These are phyloP conservation scores for Diplodia corticola DNA, from an alignment of 2,329 filamentous ascomycete genomes.

Conservation along the genomic window DNA sequence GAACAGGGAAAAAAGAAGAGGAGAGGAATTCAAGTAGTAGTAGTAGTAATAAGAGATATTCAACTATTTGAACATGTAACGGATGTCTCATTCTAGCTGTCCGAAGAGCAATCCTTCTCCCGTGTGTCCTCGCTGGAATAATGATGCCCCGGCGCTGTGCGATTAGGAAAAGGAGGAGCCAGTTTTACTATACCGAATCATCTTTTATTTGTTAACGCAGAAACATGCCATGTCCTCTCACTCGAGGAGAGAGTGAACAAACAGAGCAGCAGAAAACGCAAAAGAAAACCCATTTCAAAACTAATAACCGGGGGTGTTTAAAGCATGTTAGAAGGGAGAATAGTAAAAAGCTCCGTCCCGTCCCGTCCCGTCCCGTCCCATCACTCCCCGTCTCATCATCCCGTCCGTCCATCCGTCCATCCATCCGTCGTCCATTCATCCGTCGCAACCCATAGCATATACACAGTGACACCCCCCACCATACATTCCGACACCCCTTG, in stretches of 20 bases:
- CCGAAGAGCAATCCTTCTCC: neutral
- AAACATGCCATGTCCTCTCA: neutral
- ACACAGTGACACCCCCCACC: slow-evolving; percentile 1
- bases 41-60: neutral
- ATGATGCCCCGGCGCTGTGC: neutral
- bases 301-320: slow-evolving; percentile 1
- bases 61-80: neutral
- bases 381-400: neutral
- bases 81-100: neutral
- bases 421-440: neutral
- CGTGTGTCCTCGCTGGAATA: neutral
- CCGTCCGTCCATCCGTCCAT: neutral
- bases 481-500: neutral
- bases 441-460: too few species aligned
- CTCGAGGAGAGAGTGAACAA: neutral
- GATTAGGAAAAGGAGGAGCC: neutral
- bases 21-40: too few species aligned
- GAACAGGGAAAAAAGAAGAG: neutral
- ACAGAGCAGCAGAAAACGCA: neutral
- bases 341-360: neutral
- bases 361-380: neutral
- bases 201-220: neutral
- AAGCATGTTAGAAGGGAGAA: neutral
- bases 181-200: neutral
- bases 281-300: neutral